These are phyloP conservation scores for Drosera spatulata DNA, from an alignment of 179 eudicot species.

Conservation along the genomic window DNA sequence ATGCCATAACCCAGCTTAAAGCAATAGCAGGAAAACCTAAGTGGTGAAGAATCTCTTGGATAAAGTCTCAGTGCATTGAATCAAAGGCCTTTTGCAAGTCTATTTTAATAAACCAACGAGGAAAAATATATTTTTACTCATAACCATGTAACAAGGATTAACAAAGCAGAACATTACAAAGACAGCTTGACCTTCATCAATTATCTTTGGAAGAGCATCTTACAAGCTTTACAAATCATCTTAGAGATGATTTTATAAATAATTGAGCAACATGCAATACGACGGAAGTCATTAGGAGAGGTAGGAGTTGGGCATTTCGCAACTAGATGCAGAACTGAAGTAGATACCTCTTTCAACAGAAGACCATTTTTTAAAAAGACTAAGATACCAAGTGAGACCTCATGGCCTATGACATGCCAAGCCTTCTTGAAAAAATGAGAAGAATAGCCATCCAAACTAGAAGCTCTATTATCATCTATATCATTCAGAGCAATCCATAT, in stretches of 20 bases:
- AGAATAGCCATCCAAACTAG: no score
- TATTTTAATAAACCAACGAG: background rate
- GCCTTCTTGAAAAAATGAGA: no score
- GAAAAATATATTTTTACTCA: no score
- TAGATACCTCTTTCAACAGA: no score
- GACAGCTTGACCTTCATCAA: background rate
- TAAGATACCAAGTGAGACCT: no score
- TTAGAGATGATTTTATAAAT: constrained; percentile 2
- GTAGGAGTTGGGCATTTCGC: background rate
- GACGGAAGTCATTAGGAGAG: background rate
- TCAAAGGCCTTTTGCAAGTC: no score
- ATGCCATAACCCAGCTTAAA: background rate
- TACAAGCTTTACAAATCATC: background rate
- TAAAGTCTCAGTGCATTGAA: background rate
- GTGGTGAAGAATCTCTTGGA: background rate
- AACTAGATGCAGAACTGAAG: background rate
- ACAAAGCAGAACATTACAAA: constrained; percentile 1
- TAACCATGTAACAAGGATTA: background rate
- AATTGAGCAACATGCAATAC: background rate
- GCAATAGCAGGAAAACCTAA: background rate
- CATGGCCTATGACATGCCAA: no score
- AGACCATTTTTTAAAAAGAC: no score
- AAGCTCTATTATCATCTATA: no score
- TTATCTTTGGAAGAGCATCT: background rate
- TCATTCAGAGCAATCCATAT: no score